Conservation (phyloP, 2,329 filamentous ascomycete species). For the Beauveria sp. region DNA sequence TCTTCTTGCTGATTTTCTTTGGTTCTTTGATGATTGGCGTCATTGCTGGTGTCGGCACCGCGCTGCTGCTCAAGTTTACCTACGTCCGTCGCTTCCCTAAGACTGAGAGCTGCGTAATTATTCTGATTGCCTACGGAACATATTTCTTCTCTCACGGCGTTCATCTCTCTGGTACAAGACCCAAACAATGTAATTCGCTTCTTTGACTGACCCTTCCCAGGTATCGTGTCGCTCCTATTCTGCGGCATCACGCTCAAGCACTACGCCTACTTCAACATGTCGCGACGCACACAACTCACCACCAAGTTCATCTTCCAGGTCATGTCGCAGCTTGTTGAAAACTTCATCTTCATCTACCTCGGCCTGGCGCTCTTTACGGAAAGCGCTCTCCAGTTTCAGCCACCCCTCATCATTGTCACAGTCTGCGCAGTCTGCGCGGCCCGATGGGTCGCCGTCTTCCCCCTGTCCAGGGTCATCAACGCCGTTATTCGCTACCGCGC, state of each 20-base stretch:
- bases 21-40: conserved; percentile 87
- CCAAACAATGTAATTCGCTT: background rate
- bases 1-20: conserved; percentile 95
- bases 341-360: conserved; percentile 99
- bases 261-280: conserved; percentile 99
- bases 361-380: conserved; percentile 93
- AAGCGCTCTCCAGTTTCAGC: conserved; percentile 79
- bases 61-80: conserved; percentile 87
- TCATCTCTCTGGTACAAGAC: conserved; percentile 76
- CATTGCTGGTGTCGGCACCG: conserved; percentile 77
- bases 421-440: conserved; percentile 87
- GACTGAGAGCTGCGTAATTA: conserved; percentile 91
- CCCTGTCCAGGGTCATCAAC: conserved; percentile 82
- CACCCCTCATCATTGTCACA: conserved; percentile 88
- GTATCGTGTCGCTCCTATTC: conserved; percentile 93
- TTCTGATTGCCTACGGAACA: conserved; percentile 89
- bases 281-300: conserved; percentile 88
- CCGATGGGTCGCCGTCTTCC: conserved; percentile 90
- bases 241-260: conserved; percentile 98
- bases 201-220: conserved; percentile 33
- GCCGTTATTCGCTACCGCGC: conserved; percentile 86
- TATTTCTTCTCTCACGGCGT: conserved; percentile 98
- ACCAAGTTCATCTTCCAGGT: conserved; percentile 98
- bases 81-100: conserved; percentile 88
- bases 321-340: conserved; percentile 89